Evolutionary conservation across 257 asterid species (phyloP).

Genomic region (Gentiana macrophylla): DNA sequence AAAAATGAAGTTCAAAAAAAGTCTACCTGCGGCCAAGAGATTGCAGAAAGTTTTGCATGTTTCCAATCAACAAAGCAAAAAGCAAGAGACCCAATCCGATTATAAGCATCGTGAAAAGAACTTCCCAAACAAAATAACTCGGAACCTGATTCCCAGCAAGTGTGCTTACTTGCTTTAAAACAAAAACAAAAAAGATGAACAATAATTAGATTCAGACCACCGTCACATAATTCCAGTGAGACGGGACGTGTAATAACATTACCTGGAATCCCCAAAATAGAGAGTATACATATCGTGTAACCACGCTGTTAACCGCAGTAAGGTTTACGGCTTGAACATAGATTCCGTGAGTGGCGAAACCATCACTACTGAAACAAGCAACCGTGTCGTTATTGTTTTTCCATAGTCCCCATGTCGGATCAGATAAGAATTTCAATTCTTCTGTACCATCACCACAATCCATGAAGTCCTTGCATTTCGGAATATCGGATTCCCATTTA

Average conservation of each 20-base stretch:
- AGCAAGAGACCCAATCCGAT: constrained; percentile 80
- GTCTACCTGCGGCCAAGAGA: constrained; percentile 79
- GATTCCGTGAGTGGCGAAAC: constrained; percentile 59
- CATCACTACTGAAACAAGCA: constrained; percentile 47
- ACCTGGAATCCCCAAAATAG: constrained; percentile 99
- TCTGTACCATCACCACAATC: constrained; percentile 58
- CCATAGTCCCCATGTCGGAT: constrained; percentile 45
- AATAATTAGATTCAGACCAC: not conserved
- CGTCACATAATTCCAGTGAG: not conserved
- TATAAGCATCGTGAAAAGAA: constrained; percentile 76
- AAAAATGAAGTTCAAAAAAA: not conserved
- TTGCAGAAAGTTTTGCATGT: constrained; percentile 92
- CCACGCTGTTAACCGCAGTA: constrained; percentile 29
- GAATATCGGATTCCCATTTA: constrained; percentile 13
- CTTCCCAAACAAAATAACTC: constrained; percentile 71
- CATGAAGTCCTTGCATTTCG: constrained; percentile 34
- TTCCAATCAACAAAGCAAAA: constrained; percentile 83
- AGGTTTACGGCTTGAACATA: constrained; percentile 52
- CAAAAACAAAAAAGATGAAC: not conserved
- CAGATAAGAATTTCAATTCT: constrained; percentile 3
- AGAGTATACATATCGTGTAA: constrained; percentile 66
- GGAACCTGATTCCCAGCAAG: constrained; percentile 91
- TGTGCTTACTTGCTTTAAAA: constrained; percentile 73
- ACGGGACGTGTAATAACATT: constrained; percentile 11
- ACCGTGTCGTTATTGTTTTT: constrained; percentile 36